Evolutionary conservation across 805 yeast species (phyloP), one percentile per base, ranked within the genome.

Genomic region (Helenozyma baotianmanensis): DNA sequence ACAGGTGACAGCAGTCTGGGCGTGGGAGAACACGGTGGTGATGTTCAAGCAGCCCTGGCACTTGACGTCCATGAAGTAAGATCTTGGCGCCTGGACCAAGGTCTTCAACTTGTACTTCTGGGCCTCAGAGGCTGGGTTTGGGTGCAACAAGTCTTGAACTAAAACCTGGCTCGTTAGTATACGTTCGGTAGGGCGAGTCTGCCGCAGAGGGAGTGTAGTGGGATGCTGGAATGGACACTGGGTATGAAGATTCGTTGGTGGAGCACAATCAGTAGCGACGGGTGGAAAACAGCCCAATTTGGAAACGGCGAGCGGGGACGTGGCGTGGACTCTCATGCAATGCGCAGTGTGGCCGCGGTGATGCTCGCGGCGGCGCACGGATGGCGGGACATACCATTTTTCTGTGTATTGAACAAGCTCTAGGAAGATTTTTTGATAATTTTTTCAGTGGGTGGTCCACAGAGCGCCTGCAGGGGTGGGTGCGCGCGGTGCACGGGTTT

Each of bases 111-210:
- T 62, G 56, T 62, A 58, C 47, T 56, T 47, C 36, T 55, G 57
- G 38, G 61, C 59, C 51, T 61, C 67, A 27, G 66, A 43, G 39
- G 59, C 61, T 38, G 64, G 54, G 49, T 47, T 47, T 37, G 68
- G 68, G 60, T 62, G 56, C 52, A 62, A 62, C 51, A 62, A 60
- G 57, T 62, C 68, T 51, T 61, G 62, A 53, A 60, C 67, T 59
- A 62, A 62, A 58, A 62, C 68, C 68, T 44, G 34, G 8, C 7
- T 16, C 14, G 46, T 43, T 45, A 45, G 50, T 45, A 45, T 10
- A 11, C 11, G 25, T 9, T 7, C 14, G n/a, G n/a, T n/a, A n/a
- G n/a, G n/a, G n/a, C n/a, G n/a, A n/a, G n/a, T n/a, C n/a, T n/a
- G n/a, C n/a, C n/a, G n/a, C n/a, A n/a, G n/a, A n/a, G n/a, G n/a